Evolutionary conservation across 345 rosid species (phyloP), one percentile per base, ranked within the genome.

Genomic region (Diplotaxis tenuifolia): DNA sequence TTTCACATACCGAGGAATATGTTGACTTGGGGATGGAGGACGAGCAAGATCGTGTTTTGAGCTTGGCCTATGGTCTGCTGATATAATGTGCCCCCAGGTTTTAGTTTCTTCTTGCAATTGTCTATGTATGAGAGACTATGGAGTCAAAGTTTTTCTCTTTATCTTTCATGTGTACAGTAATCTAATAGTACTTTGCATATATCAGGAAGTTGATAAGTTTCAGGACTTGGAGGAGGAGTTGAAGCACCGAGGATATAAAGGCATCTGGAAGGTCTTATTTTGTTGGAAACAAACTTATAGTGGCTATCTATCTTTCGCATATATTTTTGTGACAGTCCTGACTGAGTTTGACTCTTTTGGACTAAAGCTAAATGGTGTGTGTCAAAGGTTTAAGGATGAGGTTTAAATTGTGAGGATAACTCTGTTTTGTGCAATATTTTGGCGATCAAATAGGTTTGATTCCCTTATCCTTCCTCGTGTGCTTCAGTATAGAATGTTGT

Each of bases 51-150:
- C 55, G 77, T 90, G 47, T 88, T n/a, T 89, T 68, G 97, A 95
- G 88, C 93, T 94, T 68, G 86, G 89, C 47, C 73, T 91, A 11
- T 91, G 98, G 98, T 88, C 93, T 21, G 87, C 98, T 9, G 98
- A 94, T 79, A 88, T 94, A 71, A 81, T 94, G 95, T 94, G 98
- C 84, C 84, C 91, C 62, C 98, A 94, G 95, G 97, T 94, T 70
- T 57, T 62, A 56, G 9, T 31, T 65, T 67, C 29, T 71, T 40
- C 71, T 56, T 28, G 50, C 36, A 7, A 16, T 3, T n/a, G 50
- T 45, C 18, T 62, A 25, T 40, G 11, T 53, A 9, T 34, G 49
- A 27, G 62, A 2, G 11, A 31, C 59, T 60, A 18, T 6, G 22
- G 20, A 50, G 67, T 15, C 52, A 5, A 21, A 55, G 28, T 11